Conservation (phyloP, 208 protist genomes). For the Phytomonas serpens region DNA sequence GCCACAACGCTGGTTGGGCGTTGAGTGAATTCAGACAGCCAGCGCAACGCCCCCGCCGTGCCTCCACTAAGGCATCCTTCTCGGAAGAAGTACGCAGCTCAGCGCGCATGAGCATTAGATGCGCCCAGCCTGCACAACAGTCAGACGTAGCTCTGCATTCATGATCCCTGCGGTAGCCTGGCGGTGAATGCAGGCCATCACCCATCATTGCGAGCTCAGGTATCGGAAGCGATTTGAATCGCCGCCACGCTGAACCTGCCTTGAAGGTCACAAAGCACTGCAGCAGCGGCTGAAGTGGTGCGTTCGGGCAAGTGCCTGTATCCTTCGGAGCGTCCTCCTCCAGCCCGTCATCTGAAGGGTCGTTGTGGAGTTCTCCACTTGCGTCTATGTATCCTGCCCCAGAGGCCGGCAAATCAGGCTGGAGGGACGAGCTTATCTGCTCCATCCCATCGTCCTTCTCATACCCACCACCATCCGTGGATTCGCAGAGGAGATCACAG, state of each 20-base stretch:
- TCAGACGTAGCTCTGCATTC: background rate
- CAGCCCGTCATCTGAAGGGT: background rate
- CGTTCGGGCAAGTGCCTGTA: background rate
- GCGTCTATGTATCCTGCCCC: background rate
- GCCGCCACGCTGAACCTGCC: background rate
- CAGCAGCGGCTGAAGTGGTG: background rate
- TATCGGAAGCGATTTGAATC: background rate
- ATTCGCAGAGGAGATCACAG: background rate
- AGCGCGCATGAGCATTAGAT: background rate
- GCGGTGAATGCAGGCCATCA: background rate
- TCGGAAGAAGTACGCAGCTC: background rate
- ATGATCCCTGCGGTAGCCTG: background rate
- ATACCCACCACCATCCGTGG: background rate
- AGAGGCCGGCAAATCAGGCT: background rate
- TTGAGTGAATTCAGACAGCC: background rate
- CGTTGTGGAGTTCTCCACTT: background rate
- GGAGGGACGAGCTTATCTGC: background rate
- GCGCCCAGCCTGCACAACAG: background rate
- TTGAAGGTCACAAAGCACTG: conserved; percentile 1
- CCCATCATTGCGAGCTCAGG: background rate
- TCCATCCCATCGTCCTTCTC: background rate
- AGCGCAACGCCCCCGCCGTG: background rate
- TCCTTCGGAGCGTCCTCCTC: background rate
- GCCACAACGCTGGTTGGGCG: background rate
- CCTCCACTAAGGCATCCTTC: background rate